These are phyloP conservation scores for Entelexis paramagnoliae DNA, from an alignment of 1,139 yeast genomes.

Conservation along the genomic window DNA sequence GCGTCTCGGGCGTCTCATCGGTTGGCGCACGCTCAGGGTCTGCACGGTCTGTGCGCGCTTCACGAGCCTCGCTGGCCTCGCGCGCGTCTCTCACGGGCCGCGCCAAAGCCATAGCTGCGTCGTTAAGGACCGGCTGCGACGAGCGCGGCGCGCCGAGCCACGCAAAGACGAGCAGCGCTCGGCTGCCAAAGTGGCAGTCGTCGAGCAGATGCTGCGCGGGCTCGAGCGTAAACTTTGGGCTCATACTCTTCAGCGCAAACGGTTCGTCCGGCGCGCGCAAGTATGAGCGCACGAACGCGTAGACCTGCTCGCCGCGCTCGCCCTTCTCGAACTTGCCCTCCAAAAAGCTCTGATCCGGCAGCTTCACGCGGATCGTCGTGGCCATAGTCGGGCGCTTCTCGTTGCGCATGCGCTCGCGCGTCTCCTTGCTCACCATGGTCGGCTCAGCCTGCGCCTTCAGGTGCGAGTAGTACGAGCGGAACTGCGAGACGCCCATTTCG, in stretches of 20 bases:
- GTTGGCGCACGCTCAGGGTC: too few relatives aligned
- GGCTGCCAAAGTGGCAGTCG: conserved; percentile 21
- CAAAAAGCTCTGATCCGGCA: conserved; percentile 22
- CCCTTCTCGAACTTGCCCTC: conserved; percentile 21
- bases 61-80: too few relatives aligned
- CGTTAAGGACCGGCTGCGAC: conserved; percentile 17
- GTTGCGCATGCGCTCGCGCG: conserved; percentile 12
- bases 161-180: conserved; percentile 19
- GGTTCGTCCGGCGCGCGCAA: conserved; percentile 12
- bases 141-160: neutral
- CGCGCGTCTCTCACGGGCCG: neutral
- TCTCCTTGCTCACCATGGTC: conserved; percentile 19
- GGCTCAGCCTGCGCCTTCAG: conserved; percentile 22
- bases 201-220: conserved; percentile 10
- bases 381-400: conserved; percentile 14
- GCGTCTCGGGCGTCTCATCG: neutral
- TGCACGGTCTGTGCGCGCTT: too few relatives aligned
- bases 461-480: conserved; percentile 22
- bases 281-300: conserved; percentile 18
- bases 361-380: conserved; percentile 16
- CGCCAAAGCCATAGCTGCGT: conserved; percentile 14
- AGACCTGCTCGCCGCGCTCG: conserved; percentile 22
- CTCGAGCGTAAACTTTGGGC: conserved; percentile 16
- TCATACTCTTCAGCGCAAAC: conserved; percentile 19
- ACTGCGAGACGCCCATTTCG: conserved; percentile 20